Evolutionary conservation across 805 yeast species (phyloP), one percentile per base, ranked within the genome.

Genomic region (Yamadazyma phyllophila): DNA sequence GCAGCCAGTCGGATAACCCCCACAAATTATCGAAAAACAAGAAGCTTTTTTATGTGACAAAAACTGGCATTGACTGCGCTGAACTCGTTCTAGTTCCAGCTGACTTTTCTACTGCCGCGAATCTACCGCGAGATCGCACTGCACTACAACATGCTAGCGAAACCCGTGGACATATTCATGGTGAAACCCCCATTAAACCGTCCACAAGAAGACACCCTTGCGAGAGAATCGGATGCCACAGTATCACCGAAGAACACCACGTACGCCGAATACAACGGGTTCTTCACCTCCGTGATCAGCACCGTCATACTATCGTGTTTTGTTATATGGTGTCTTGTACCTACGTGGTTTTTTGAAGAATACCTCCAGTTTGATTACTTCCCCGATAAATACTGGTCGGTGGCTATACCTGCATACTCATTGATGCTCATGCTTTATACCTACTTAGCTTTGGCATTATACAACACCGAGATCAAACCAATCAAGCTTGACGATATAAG

Each of bases 301-400:
- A 74, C 83, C 0, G 64, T 82, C 1, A 72, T 78, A 0, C 70
- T 88, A 20, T 46, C 73, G 2, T 63, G 77, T 4, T 86, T 87
- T 76, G 51, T 83, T 1, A 48, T 78, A 4, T 92, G 98, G 97
- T 80, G 96, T 1, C 57, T 85, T 3, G 58, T 82, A 0, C 97
- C 97, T 0, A 77, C 78, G 32, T 50, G 57, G n/a, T 55, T 77
- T 30, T 75, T 85, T 16, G 53, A 56, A 35, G 73, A 80, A 46
- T 55, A 55, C 7, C 52, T 80, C 26, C 82, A 81, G 13, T 78
- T 85, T 14, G 78, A 76, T 56, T 90, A 82, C 62, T 86, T 83
- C 55, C 98, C 98, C 0, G 86, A 92, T 27, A 74, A 95, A 53
- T 86, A 91, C 82, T 94, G 98, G 99, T 83, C 96, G 2, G 60